A percentile compares a stretch with the other conserved stretches of the same genome.
Evolutionary conservation across 306 rosid genomes (phyloP).

Genomic region (Biancaea sappan): DNA sequence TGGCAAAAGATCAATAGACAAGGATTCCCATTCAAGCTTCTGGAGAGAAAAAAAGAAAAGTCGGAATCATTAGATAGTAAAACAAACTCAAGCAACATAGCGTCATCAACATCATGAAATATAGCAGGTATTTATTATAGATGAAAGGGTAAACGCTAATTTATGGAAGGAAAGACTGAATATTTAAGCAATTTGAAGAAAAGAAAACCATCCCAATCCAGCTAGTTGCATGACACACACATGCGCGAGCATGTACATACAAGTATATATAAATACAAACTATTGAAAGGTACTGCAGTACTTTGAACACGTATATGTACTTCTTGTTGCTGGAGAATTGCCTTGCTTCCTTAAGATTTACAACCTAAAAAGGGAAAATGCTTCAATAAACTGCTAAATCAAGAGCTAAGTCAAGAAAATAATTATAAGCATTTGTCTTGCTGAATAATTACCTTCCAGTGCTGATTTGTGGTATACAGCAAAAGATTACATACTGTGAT

Average conservation of each 20-base stretch:
- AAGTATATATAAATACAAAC: slow-evolving; percentile 7
- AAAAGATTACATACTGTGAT: slow-evolving; percentile 82
- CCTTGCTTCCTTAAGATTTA: slow-evolving; percentile 92
- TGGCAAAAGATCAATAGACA: slow-evolving; percentile 97
- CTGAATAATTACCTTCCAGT: slow-evolving; percentile 72
- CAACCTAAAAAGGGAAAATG: slow-evolving; percentile 64
- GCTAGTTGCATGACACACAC: not conserved
- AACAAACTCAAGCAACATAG: slow-evolving; percentile 28
- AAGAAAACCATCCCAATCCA: slow-evolving; percentile 26
- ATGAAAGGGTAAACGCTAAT: slow-evolving; percentile 8
- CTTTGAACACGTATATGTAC: slow-evolving; percentile 93
- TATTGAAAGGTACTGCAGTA: slow-evolving; percentile 47
- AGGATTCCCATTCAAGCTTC: slow-evolving; percentile 96
- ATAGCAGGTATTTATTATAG: slow-evolving; percentile 3
- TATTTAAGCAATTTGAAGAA: slow-evolving; percentile 21
- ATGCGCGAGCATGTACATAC: not conserved
- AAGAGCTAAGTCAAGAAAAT: not conserved
- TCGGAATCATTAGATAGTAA: slow-evolving; percentile 36
- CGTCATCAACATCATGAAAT: slow-evolving; percentile 21
- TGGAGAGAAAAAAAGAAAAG: slow-evolving; percentile 49
- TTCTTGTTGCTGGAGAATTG: slow-evolving; percentile 76
- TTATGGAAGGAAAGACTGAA: slow-evolving; percentile 10
- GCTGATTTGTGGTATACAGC: slow-evolving; percentile 85
- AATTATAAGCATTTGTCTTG: slow-evolving; percentile 29
- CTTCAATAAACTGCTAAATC: slow-evolving; percentile 30